Conservation (phyloP, 805 yeast genomes). For the Jamesozyma hellenica region DNA sequence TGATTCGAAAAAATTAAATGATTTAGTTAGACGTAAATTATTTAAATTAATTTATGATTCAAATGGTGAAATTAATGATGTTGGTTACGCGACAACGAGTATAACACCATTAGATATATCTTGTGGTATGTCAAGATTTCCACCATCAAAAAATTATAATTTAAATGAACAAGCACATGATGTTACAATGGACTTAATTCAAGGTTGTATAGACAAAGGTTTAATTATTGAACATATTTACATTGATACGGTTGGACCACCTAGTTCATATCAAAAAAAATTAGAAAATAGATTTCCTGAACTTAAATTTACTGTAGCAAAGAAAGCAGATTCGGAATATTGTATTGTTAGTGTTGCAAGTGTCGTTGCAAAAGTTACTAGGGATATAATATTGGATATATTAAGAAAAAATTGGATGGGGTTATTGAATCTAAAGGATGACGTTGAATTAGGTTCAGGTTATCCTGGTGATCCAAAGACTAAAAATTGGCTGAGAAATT, state of each 20-base stretch:
- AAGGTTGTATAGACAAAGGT: constrained; percentile 49
- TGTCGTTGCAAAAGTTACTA: constrained; percentile 90
- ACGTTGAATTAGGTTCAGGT: constrained; percentile 60
- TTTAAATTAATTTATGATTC: constrained; percentile 45
- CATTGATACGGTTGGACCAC: constrained; percentile 97
- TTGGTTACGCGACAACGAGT: constrained; percentile 83
- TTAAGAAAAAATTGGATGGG: constrained; percentile 6
- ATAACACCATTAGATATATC: constrained; percentile 84
- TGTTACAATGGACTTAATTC: constrained; percentile 73
- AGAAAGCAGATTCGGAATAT: constrained; percentile 87
- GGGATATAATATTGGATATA: constrained; percentile 47
- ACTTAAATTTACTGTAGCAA: constrained; percentile 69
- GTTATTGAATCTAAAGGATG: not conserved
- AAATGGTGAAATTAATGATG: constrained; percentile 42
- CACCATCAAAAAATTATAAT: constrained; percentile 42
- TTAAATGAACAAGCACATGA: constrained; percentile 95
- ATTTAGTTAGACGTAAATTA: constrained; percentile 52
- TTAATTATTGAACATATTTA: constrained; percentile 61
- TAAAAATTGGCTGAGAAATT: constrained; percentile 54
- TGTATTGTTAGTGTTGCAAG: constrained; percentile 94
- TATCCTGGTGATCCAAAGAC: constrained; percentile 93
- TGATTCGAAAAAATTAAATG: constrained; percentile 83
- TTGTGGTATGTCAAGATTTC: constrained; percentile 72
- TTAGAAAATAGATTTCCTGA: constrained; percentile 59
- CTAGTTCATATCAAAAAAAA: constrained; percentile 70